These are phyloP conservation scores for Inga leiocalycina DNA, from an alignment of 306 rosid genomes.

Conservation along the genomic window DNA sequence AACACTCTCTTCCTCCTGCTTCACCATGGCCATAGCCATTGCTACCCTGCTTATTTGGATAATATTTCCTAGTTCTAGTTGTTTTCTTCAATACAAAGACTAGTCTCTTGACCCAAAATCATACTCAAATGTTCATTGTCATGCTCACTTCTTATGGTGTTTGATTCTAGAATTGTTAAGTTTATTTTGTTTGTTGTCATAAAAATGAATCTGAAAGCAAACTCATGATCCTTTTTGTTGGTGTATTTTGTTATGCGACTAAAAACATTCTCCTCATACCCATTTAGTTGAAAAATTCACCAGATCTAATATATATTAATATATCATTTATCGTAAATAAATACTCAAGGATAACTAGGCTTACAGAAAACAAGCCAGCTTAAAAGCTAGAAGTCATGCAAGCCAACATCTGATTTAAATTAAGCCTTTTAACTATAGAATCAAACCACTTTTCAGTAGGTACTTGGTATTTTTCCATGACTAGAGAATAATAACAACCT, in stretches of 20 bases:
- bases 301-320: background rate
- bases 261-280: background rate
- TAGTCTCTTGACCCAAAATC: background rate
- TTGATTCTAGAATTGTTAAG: background rate
- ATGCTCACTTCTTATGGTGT: background rate
- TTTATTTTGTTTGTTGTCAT: background rate
- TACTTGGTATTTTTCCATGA: too few relatives aligned
- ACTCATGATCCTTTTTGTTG: background rate
- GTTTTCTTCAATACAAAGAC: background rate
- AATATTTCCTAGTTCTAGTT: background rate
- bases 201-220: background rate
- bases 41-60: background rate
- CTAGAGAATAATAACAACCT: too few relatives aligned
- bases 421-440: background rate
- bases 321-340: background rate
- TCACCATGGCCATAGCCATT: slow-evolving; percentile 17
- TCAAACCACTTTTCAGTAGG: background rate
- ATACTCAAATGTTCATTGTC: background rate
- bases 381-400: background rate
- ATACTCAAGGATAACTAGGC: background rate
- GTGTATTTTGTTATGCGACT: background rate
- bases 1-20: slow-evolving; percentile 44
- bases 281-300: background rate
- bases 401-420: background rate
- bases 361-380: background rate